These are phyloP conservation scores for Paraurostyla sp. DNA, from an alignment of 73 alveolate genomes.

Conservation along the genomic window DNA sequence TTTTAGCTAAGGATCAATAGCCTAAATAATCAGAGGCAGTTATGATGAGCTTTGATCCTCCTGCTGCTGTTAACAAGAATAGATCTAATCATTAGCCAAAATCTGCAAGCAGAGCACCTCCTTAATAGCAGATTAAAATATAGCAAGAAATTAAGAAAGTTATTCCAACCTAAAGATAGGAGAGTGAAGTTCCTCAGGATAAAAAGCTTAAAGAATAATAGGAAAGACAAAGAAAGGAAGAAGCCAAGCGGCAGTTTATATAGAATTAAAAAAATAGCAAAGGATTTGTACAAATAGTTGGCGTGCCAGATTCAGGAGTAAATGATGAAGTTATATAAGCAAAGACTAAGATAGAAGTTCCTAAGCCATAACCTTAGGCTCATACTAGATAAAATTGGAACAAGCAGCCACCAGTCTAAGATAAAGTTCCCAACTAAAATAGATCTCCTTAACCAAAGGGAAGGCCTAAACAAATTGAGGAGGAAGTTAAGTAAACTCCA, in stretches of 20 bases:
- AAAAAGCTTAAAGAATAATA: not conserved
- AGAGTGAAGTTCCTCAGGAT: conserved; percentile 14
- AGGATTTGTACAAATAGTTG: not conserved
- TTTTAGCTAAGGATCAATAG: conserved; percentile 10
- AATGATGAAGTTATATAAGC: not conserved
- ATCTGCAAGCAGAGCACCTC: conserved; percentile 42
- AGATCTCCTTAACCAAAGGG: not conserved
- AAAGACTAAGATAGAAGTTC: not conserved
- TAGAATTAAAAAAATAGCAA: not conserved
- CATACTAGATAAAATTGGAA: conserved; percentile 36
- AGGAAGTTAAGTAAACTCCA: too few species aligned
- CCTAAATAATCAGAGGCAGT: not conserved
- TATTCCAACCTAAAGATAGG: conserved; percentile 23
- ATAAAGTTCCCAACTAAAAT: not conserved
- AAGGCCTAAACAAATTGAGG: not conserved
- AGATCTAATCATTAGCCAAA: not conserved
- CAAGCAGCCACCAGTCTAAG: not conserved
- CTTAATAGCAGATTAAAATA: not conserved
- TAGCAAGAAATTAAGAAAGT: conserved; percentile 21
- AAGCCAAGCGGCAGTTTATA: conserved; percentile 14
- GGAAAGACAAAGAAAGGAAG: conserved; percentile 1
- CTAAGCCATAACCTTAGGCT: not conserved
- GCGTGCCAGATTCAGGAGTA: not conserved
- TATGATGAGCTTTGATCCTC: conserved; percentile 25
- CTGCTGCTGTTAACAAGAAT: conserved; percentile 7